A percentile compares a stretch with the other conserved stretches of the same genome.
Conservation (phyloP, 2,329 filamentous ascomycete genomes). For the Fusarium buxicola region DNA sequence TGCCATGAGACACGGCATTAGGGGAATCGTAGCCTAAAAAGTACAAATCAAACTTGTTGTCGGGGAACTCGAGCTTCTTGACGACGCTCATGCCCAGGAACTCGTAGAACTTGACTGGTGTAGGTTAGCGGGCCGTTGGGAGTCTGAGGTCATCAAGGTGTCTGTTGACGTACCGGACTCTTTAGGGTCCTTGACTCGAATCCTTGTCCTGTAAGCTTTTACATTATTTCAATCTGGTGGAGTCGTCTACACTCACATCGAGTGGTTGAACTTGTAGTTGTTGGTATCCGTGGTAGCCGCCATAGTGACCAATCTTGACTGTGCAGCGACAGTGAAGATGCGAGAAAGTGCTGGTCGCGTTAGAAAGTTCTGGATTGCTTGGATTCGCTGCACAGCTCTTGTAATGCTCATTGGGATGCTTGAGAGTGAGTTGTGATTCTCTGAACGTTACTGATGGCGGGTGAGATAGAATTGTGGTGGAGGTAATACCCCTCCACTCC, state of each 20-base stretch:
- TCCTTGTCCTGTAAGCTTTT: conserved; percentile 62
- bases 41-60: conserved; percentile 94
- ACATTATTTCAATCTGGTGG: background rate
- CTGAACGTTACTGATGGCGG: conserved; percentile 2
- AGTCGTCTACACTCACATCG: conserved; percentile 71
- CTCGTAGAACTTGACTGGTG: conserved; percentile 87
- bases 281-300: conserved; percentile 77
- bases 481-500: conserved; percentile 22
- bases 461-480: conserved; percentile 12
- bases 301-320: conserved; percentile 73
- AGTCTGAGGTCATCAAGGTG: conserved; percentile 38
- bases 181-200: conserved; percentile 95
- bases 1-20: conserved; percentile 77
- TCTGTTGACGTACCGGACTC: conserved; percentile 67
- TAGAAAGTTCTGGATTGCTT: conserved; percentile 38
- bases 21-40: conserved; percentile 91
- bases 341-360: conserved; percentile 16
- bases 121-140: conserved; percentile 14
- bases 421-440: conserved; percentile 14
- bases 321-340: conserved; percentile 11
- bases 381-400: conserved; percentile 44
- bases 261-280: conserved; percentile 89
- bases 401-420: conserved; percentile 40
- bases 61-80: conserved; percentile 83
- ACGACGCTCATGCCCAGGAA: conserved; percentile 89